Percentiles rank a stretch among this genome's conserved stretches.
Evolutionary conservation across 163 green algal genomes (phyloP).

Genomic region (Prototheca stagnorum): DNA sequence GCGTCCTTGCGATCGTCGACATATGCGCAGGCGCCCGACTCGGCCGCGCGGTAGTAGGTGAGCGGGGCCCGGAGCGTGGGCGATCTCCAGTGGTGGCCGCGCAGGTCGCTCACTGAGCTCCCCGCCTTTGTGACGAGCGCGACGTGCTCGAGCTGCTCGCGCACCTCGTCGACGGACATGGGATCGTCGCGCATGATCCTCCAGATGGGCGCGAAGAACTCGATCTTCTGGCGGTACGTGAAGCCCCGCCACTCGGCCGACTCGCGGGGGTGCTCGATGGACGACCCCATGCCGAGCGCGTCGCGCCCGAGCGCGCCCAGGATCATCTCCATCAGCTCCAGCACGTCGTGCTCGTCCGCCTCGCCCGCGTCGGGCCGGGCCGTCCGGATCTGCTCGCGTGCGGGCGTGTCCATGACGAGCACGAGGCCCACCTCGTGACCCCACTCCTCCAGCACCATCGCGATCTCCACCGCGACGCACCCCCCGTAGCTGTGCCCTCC

Average conservation of each 20-base stretch:
- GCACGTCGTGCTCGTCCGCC: slow-evolving; percentile 47
- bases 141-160: slow-evolving; percentile 54
- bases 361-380: slow-evolving; percentile 30
- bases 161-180: slow-evolving; percentile 61
- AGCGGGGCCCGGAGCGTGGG: slow-evolving; percentile 19
- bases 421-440: slow-evolving; percentile 61
- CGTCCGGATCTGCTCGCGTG: slow-evolving; percentile 45
- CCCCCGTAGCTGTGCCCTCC: slow-evolving; percentile 68
- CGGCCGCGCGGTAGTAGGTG: slow-evolving; percentile 57
- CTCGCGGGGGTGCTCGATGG: slow-evolving; percentile 60
- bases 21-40: slow-evolving; percentile 57
- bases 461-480: slow-evolving; percentile 59
- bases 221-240: slow-evolving; percentile 42
- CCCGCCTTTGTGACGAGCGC: slow-evolving; percentile 64
- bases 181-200: slow-evolving; percentile 72
- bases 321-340: slow-evolving; percentile 88
- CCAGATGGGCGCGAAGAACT: slow-evolving; percentile 84
- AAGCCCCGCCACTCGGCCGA: slow-evolving; percentile 64
- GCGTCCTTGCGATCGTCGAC: slow-evolving; percentile 53
- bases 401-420: slow-evolving; percentile 74
- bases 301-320: slow-evolving; percentile 63
- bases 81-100: slow-evolving; percentile 38
- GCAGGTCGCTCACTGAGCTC: slow-evolving; percentile 44
- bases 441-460: slow-evolving; percentile 60
- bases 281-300: slow-evolving; percentile 54